Conservation (phyloP, 179 eudicot species). For the Corrigiola litoralis region DNA sequence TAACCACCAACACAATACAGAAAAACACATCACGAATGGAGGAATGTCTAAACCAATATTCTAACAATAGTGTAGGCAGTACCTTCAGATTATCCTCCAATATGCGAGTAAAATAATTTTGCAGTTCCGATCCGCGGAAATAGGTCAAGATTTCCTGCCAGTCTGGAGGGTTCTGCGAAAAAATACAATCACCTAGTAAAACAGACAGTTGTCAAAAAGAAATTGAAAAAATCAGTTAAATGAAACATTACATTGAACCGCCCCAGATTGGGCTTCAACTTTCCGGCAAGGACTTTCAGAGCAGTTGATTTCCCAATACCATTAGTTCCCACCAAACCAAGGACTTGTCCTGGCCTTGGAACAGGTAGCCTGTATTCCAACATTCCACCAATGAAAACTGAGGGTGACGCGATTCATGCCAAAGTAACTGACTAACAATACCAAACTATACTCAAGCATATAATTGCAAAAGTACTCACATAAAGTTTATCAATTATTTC, state of each 20-base stretch:
- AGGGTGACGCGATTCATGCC: too few relatives aligned
- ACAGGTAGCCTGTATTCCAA: slow-evolving; percentile 67
- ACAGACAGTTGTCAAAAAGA: not conserved
- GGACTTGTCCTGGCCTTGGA: slow-evolving; percentile 98
- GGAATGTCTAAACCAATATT: not conserved
- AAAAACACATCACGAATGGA: not conserved
- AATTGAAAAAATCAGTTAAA: not conserved
- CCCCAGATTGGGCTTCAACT: slow-evolving; percentile 91
- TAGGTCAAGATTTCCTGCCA: slow-evolving; percentile 92
- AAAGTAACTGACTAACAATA: too few relatives aligned
- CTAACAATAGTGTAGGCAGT: not conserved
- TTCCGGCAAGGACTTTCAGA: slow-evolving; percentile 94
- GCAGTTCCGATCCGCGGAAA: slow-evolving; percentile 94
- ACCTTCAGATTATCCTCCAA: slow-evolving; percentile 97
- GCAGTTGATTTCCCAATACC: slow-evolving; percentile 99
- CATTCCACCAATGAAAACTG: not conserved
- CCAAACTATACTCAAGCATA: too few relatives aligned
- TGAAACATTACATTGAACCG: slow-evolving; percentile 59
- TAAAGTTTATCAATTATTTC: too few relatives aligned
- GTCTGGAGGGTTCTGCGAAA: slow-evolving; percentile 93
- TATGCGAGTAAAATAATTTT: slow-evolving; percentile 92
- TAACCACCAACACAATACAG: too few relatives aligned
- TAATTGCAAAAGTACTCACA: too few relatives aligned
- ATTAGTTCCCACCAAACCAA: slow-evolving; percentile 97
- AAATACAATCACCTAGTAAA: not conserved